Evolutionary conservation across 768 basidiomycete species (phyloP).

Genomic region (Trametes cingulata): DNA sequence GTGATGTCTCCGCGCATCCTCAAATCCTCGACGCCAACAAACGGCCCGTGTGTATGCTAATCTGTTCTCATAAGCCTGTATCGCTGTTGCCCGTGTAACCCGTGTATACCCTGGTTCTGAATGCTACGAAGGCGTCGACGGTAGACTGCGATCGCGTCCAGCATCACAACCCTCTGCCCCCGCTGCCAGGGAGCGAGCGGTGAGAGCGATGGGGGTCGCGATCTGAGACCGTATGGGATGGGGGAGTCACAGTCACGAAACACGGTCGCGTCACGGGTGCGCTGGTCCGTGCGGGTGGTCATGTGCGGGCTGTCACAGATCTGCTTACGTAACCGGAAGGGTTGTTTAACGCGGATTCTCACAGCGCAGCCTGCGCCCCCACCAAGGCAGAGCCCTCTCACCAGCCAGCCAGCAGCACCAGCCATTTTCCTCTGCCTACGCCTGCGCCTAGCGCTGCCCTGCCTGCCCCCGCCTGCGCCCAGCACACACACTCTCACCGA

Average conservation of each 20-base stretch:
- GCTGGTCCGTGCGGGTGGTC: slow-evolving; percentile 26
- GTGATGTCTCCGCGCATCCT: neutral
- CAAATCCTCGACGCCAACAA: neutral
- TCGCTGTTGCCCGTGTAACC: neutral
- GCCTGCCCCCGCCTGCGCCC: slow-evolving; percentile 19
- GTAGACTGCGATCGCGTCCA: slow-evolving; percentile 4
- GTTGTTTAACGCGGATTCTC: slow-evolving; percentile 23
- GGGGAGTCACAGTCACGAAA: slow-evolving; percentile 20
- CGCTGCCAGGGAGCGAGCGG: neutral
- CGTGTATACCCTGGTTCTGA: neutral
- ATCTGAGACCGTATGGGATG: slow-evolving; percentile 1
- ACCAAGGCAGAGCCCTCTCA: slow-evolving; percentile 26
- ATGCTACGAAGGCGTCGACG: neutral
- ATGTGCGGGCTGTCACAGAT: slow-evolving; percentile 23
- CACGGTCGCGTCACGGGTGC: slow-evolving; percentile 17
- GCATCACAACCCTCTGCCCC: neutral
- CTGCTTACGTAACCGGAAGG: slow-evolving; percentile 22
- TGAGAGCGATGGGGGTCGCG: neutral
- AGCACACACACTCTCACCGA: slow-evolving; percentile 11
- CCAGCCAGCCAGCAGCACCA: slow-evolving; percentile 24
- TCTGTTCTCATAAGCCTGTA: neutral
- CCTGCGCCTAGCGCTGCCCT: slow-evolving; percentile 25
- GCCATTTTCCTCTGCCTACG: slow-evolving; percentile 26
- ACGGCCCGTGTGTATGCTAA: neutral
- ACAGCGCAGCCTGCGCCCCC: slow-evolving; percentile 24